Conservation (phyloP, 2,329 filamentous ascomycete genomes). For the Cordyceps pruinosa region DNA sequence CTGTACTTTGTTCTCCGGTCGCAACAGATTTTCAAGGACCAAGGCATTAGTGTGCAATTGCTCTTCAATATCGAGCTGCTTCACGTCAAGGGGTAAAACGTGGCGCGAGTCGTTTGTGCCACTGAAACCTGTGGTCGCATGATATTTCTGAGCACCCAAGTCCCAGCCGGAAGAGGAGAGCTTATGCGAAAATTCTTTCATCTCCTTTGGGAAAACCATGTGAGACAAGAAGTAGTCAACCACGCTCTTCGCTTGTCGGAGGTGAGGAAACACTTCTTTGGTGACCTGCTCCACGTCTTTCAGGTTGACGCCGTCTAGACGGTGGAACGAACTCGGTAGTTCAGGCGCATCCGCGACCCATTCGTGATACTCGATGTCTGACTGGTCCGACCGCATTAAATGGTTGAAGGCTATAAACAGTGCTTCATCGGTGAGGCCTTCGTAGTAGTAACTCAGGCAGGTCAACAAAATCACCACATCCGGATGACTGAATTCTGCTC, state of each 20-base stretch:
- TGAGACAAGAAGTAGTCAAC: slow-evolving; percentile 58
- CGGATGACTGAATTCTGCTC: slow-evolving; percentile 57
- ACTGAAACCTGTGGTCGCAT: slow-evolving; percentile 59
- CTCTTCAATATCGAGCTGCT: slow-evolving; percentile 11
- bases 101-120: slow-evolving; percentile 59
- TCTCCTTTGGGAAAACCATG: slow-evolving; percentile 54
- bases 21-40: slow-evolving; percentile 54
- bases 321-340: slow-evolving; percentile 31
- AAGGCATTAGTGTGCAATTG: slow-evolving; percentile 63
- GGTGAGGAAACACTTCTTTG: slow-evolving; percentile 42
- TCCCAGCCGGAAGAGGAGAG: slow-evolving; percentile 64
- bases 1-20: slow-evolving; percentile 40
- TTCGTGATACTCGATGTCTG: slow-evolving; percentile 40
- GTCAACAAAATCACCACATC: slow-evolving; percentile 53
- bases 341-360: slow-evolving; percentile 36
- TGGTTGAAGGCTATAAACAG: slow-evolving; percentile 37
- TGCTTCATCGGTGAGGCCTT: slow-evolving; percentile 44
- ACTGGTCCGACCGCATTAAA: slow-evolving; percentile 37
- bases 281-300: slow-evolving; percentile 44
- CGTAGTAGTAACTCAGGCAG: slow-evolving; percentile 49
- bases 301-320: slow-evolving; percentile 49
- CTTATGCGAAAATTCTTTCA: slow-evolving; percentile 57
- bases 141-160: slow-evolving; percentile 39
- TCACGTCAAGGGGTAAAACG: slow-evolving; percentile 48
- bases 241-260: slow-evolving; percentile 44